Evolutionary conservation across 257 asterid genomes (phyloP), one percentile per base, ranked within the genome.

Genomic region (Anisodus acutangulus): DNA sequence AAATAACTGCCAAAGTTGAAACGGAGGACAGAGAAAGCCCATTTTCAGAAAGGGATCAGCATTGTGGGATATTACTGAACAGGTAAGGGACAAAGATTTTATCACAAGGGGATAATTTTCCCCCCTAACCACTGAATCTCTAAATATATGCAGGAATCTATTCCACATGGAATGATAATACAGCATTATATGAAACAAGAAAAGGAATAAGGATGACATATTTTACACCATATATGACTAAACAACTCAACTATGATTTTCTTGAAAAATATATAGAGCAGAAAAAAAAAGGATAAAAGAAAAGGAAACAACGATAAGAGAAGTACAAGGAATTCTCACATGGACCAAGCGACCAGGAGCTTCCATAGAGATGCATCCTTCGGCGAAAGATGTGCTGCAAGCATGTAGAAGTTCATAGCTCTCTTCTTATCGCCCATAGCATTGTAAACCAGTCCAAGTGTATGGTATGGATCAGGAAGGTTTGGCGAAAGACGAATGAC

Each of bases 301-400:
- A 72, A 69, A 47, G 47, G 51, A 64, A 47, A 17, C 37, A n/a
- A 70, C 5, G 17, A 59, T 43, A 80, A 17, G 12, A 9, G 17
- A 43, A 16, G 60, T 70, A 9, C 66, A 16, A 66, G 84, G 81
- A 76, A 76, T 76, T 59, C 90, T 88, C 88, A 93, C 97, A 90
- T 85, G 84, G 98, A 93, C 88, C 87, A 89, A 53, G 91, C 55
- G 53, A 93, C 92, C 64, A 95, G 93, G 83, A 87, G 92, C 87
- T 95, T 93, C 98, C 98, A 95, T 78, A 94, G 83, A 87, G 98
- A 87, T 60, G 91, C 89, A 87, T 95, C 93, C 89, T 92, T 94
- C 9, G 97, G 98, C 37, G 89, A 82, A 88, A 94, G 86, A 87
- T 91, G 97, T 58, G 98, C 98, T 84, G 98, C 97, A 88, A 95